Conservation (phyloP, 768 basidiomycete species). For the Pholiota molesta region DNA sequence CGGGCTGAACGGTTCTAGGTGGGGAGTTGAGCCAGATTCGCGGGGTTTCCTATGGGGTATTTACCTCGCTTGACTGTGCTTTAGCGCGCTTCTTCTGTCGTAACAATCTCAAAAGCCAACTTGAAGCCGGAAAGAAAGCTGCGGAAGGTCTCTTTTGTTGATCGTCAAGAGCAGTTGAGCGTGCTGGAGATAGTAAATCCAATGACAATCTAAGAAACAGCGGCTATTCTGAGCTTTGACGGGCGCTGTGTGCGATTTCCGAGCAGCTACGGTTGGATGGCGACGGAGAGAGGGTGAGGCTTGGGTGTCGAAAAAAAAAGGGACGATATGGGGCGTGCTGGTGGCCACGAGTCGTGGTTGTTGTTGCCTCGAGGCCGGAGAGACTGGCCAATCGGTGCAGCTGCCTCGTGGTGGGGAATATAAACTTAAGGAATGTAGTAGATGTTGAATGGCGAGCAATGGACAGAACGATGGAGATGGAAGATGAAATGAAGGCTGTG, state of each 20-base stretch:
- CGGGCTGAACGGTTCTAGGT: too few relatives aligned
- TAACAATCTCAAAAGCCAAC: too few relatives aligned
- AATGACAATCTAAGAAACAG: too few relatives aligned
- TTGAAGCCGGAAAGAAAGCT: too few relatives aligned
- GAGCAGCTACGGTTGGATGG: background rate
- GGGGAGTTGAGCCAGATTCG: too few relatives aligned
- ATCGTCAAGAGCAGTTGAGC: too few relatives aligned
- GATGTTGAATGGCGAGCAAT: background rate
- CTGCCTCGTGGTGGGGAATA: background rate
- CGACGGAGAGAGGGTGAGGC: background rate
- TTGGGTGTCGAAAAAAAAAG: background rate
- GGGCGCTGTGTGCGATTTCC: background rate
- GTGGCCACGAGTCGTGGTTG: background rate
- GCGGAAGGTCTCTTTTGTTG: too few relatives aligned
- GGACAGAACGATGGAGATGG: background rate
- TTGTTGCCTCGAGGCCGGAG: background rate
- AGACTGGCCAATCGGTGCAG: background rate
- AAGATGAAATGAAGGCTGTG: background rate
- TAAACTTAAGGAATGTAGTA: background rate
- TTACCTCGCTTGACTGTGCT: too few relatives aligned
- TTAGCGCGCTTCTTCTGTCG: too few relatives aligned
- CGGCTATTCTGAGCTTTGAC: too few relatives aligned
- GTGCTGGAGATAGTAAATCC: too few relatives aligned
- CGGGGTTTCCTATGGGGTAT: too few relatives aligned
- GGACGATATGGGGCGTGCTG: background rate